Evolutionary conservation across 129 eudicot genomes (phyloP), one percentile per base, ranked within the genome.

Genomic region (Saposhnikovia divaricata): DNA sequence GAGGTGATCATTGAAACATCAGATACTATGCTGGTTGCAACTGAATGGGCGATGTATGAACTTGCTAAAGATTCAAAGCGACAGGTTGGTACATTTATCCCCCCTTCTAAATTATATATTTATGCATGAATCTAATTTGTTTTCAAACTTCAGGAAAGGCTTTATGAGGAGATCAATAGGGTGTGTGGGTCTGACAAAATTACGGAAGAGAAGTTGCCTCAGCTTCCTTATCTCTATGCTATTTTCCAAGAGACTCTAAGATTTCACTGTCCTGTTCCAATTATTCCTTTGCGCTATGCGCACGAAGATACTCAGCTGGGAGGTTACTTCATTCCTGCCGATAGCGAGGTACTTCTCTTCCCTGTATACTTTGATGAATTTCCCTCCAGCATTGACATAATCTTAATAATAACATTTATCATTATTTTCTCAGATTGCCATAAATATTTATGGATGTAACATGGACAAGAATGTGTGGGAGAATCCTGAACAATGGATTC

Each of bases 381-480:
- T 57, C 77, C 19, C 50, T 71, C n/a, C 34, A 75, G 5, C 40
- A 48, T 25, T 23, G 13, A 5, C 9, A 40, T 25, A 25, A 75
- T 21, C 42, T 75, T 46, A 43, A n/a, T 73, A 23, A 14, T 19
- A 38, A 23, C 31, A 25, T 1, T 68, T 38, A 6, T 43, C 28
- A 12, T 65, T 47, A 61, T 14, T 78, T 44, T 39, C 78, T 84
- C 84, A 92, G 98, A 82, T 90, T 51, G 93, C 96, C 14, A 85
- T 93, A 72, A 93, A 93, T 79, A 84, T 93, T 12, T 93, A 84
- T 23, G 98, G 93, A 47, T 93, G 98, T 78, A 92, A 90, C 89
- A 86, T 87, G 94, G 99, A 96, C 84, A 84, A 84, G 77, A 81
- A 77, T 1, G 87, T 90, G 81, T 96, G 98, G 97, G 93, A 85